Percentiles rank a stretch among this genome's conserved stretches.
Evolutionary conservation across 1,284 basidiomycete genomes (phyloP).

Genomic region (Sanguinoderma infundibulare): DNA sequence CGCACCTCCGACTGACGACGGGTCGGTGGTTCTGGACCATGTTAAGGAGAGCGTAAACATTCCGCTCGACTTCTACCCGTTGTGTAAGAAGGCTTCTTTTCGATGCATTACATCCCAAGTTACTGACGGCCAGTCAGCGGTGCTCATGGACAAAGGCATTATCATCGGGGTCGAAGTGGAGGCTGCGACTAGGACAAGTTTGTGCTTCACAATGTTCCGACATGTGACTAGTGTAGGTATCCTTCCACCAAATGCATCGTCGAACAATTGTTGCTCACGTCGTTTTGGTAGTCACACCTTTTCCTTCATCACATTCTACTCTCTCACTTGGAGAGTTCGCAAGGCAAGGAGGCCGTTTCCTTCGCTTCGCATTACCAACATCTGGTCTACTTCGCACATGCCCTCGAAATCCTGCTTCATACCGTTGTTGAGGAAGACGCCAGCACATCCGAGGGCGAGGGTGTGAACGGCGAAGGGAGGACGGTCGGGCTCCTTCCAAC

Average conservation of each 20-base stretch:
- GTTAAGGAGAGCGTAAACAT: conserved; percentile 95
- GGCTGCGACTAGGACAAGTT: conserved; percentile 72
- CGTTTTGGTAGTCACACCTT: conserved; percentile 76
- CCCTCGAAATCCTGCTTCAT: conserved; percentile 93
- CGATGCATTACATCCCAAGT: neutral
- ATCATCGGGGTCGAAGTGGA: conserved; percentile 97
- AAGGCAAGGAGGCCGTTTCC: conserved; percentile 79
- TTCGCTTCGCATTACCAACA: conserved; percentile 89
- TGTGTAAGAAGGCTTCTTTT: conserved; percentile 66
- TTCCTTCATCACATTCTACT: conserved; percentile 93
- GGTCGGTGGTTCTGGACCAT: conserved; percentile 53
- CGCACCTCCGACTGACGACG: conserved; percentile 39
- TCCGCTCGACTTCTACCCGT: conserved; percentile 91
- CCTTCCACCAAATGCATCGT: no score
- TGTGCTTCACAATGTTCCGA: conserved; percentile 93
- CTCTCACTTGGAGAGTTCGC: conserved; percentile 77
- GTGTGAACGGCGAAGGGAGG: conserved; percentile 27
- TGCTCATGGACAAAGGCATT: conserved; percentile 98
- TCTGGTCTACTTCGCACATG: conserved; percentile 93
- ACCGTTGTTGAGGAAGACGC: conserved; percentile 93
- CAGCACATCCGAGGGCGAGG: conserved; percentile 24
- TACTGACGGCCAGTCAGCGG: conserved; percentile 56
- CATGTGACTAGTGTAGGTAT: conserved; percentile 84
- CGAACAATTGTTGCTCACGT: neutral
- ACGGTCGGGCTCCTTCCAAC: conserved; percentile 57